phyloP scores from a whole-genome alignment of 495 filamentous ascomycete genomes.

The Astrothelium subdiscretum region DNA sequence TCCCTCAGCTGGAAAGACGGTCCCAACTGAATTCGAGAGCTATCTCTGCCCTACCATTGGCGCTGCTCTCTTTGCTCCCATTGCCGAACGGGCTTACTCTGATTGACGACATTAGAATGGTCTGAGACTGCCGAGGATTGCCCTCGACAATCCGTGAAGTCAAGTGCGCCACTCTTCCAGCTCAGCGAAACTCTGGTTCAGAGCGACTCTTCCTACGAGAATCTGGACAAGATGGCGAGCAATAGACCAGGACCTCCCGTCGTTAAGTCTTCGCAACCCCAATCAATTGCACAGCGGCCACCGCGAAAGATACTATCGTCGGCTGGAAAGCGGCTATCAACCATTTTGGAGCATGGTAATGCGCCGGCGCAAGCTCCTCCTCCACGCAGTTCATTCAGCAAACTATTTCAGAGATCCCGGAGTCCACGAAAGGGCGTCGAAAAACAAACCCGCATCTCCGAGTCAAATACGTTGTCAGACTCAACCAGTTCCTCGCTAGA shows the following conservation, averaged over 20 bases:
- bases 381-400: background rate
- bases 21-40: too few species aligned
- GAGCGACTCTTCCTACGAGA: background rate
- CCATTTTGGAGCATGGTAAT: conserved; percentile 22
- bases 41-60: too few species aligned
- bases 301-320: conserved; percentile 21
- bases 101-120: background rate
- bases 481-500: background rate
- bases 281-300: background rate
- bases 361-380: background rate
- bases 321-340: conserved; percentile 23
- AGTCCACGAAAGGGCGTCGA: background rate
- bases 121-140: background rate
- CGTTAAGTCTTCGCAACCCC: conserved; percentile 4
- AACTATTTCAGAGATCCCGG: background rate
- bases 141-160: too few species aligned
- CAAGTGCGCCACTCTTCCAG: too few species aligned
- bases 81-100: background rate
- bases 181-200: too few species aligned
- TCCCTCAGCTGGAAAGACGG: background rate
- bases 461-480: conserved; percentile 1
- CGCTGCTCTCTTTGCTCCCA: background rate
- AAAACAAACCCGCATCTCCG: background rate
- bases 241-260: background rate
- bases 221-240: background rate